Evolutionary conservation across 73 alveolate species (phyloP).

Genomic region (Paramecium tetraurelia): DNA sequence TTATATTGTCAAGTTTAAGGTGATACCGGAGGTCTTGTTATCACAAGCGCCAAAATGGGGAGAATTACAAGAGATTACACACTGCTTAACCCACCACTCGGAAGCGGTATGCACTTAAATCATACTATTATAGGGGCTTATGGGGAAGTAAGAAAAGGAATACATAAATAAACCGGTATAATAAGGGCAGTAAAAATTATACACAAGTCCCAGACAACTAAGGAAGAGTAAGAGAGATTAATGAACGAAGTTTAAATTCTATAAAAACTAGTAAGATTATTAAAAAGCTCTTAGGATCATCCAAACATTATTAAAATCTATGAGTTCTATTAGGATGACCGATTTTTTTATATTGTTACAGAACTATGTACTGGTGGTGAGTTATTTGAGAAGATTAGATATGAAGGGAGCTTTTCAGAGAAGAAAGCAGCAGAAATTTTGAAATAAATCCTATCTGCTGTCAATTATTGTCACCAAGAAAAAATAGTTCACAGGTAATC

Average conservation of each 20-base stretch:
- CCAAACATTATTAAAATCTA: conserved; percentile 94
- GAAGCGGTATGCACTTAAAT: conserved; percentile 33
- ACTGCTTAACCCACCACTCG: conserved; percentile 53
- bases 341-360: conserved; percentile 88
- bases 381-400: conserved; percentile 86
- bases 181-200: conserved; percentile 74
- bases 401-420: conserved; percentile 87
- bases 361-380: conserved; percentile 96
- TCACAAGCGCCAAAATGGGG: conserved; percentile 45
- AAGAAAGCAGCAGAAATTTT: conserved; percentile 83
- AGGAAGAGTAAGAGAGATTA: conserved; percentile 16
- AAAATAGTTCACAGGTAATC: conserved; percentile 75
- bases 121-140: conserved; percentile 64
- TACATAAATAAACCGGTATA: conserved; percentile 71
- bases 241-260: conserved; percentile 31
- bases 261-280: not conserved
- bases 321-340: conserved; percentile 92
- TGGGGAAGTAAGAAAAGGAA: conserved; percentile 79
- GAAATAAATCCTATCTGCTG: conserved; percentile 88
- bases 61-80: conserved; percentile 57
- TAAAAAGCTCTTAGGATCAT: conserved; percentile 68
- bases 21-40: conserved; percentile 36
- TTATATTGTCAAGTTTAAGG: not conserved
- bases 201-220: not conserved
- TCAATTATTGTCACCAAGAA: conserved; percentile 90